Conservation (phyloP, 768 basidiomycete genomes). For the Gloeophyllum trabeum region DNA sequence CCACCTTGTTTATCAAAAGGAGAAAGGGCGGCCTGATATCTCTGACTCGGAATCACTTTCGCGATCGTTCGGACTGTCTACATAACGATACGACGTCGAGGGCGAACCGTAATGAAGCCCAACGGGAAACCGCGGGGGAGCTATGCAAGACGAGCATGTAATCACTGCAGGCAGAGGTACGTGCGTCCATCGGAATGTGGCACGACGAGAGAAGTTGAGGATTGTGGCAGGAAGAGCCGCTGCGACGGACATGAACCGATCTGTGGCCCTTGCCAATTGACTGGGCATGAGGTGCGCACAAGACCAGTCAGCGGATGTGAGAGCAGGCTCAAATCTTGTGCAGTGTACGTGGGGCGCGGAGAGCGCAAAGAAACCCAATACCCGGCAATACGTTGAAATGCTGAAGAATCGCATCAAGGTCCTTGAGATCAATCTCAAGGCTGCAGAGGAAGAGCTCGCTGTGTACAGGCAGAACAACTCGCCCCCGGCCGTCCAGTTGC, state of each 20-base stretch:
- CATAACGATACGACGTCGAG: too few relatives aligned
- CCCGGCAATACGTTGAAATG: slow-evolving; percentile 21
- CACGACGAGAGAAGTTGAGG: neutral
- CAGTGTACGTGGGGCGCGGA: slow-evolving; percentile 23
- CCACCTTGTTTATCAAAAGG: too few relatives aligned
- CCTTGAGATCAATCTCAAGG: slow-evolving; percentile 14
- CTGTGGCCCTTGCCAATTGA: slow-evolving; percentile 17
- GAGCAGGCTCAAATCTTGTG: neutral
- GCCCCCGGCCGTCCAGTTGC: neutral
- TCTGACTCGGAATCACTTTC: too few relatives aligned
- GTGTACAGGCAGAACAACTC: slow-evolving; percentile 3
- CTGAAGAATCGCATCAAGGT: slow-evolving; percentile 16
- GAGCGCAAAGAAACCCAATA: slow-evolving; percentile 20
- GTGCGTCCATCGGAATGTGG: neutral
- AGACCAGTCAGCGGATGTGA: slow-evolving; percentile 11
- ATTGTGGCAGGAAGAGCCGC: slow-evolving; percentile 18
- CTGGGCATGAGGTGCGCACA: slow-evolving; percentile 12
- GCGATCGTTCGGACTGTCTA: too few relatives aligned
- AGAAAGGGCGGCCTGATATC: too few relatives aligned
- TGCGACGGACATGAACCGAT: slow-evolving; percentile 20
- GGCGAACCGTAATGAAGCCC: neutral
- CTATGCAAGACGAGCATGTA: neutral
- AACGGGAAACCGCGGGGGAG: neutral
- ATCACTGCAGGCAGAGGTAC: neutral
- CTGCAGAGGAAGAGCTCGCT: slow-evolving; percentile 13